Evolutionary conservation across 495 filamentous ascomycete species (phyloP).

Genomic region (Chaetomidium leptoderma): DNA sequence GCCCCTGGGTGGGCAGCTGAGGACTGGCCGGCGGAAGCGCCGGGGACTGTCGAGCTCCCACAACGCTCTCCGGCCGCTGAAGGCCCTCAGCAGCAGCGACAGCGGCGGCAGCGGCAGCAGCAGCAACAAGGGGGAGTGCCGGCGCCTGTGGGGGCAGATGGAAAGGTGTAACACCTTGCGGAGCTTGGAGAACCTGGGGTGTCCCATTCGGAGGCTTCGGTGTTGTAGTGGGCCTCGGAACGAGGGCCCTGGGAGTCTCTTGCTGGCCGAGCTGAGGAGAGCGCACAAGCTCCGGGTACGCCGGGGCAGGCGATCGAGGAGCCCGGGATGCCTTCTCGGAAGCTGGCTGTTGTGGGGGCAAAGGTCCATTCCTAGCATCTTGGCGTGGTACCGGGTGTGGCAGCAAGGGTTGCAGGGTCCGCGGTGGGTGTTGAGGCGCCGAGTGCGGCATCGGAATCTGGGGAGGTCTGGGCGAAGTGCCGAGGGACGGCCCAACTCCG

Average conservation of each 20-base stretch:
- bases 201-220: slow-evolving; percentile 25
- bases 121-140: slow-evolving; percentile 24
- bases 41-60: slow-evolving; percentile 18
- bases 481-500: slow-evolving; percentile 14
- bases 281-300: slow-evolving; percentile 14
- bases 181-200: slow-evolving; percentile 40
- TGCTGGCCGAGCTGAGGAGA: slow-evolving; percentile 18
- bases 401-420: slow-evolving; percentile 16
- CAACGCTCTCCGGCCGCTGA: slow-evolving; percentile 27
- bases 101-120: no score
- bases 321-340: neutral
- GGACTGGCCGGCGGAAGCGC: slow-evolving; percentile 1
- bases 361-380: slow-evolving; percentile 11
- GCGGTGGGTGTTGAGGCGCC: slow-evolving; percentile 13
- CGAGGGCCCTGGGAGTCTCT: slow-evolving; percentile 18
- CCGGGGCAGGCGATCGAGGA: slow-evolving; percentile 6
- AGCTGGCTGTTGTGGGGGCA: slow-evolving; percentile 4
- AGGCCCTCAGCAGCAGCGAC: slow-evolving; percentile 30
- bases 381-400: slow-evolving; percentile 11
- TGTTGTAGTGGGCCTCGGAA: slow-evolving; percentile 28
- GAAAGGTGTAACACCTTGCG: slow-evolving; percentile 34
- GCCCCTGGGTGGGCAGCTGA: slow-evolving; percentile 22
- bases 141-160: slow-evolving; percentile 24
- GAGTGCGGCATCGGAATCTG: slow-evolving; percentile 12
- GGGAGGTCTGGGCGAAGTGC: slow-evolving; percentile 15